Conservation (phyloP, 179 eudicot genomes). For the Beta macrorhiza region DNA sequence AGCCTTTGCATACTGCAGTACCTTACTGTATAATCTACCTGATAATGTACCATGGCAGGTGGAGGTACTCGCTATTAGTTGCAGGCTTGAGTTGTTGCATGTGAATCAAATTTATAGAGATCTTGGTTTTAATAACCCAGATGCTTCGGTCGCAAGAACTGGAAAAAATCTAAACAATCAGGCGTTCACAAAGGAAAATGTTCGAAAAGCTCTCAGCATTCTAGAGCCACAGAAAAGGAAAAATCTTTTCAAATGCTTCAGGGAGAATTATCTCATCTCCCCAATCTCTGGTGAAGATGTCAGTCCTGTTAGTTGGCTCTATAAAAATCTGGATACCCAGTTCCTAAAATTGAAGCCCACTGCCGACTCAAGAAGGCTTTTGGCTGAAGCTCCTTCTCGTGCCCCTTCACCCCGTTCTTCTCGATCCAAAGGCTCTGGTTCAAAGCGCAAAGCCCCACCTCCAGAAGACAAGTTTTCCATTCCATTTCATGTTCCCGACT, state of each 20-base stretch:
- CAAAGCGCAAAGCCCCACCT: slow-evolving; percentile 28
- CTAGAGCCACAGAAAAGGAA: slow-evolving; percentile 44
- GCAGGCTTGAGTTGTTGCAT: slow-evolving; percentile 56
- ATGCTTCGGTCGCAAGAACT: slow-evolving; percentile 18
- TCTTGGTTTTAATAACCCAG: slow-evolving; percentile 35
- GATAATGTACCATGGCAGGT: slow-evolving; percentile 49
- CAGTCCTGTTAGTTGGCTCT: slow-evolving; percentile 40
- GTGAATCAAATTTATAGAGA: slow-evolving; percentile 48
- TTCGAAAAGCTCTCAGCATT: slow-evolving; percentile 36
- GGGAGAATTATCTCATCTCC: slow-evolving; percentile 38
- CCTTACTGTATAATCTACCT: neutral
- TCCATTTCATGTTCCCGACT: slow-evolving; percentile 14
- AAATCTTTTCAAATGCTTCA: slow-evolving; percentile 55
- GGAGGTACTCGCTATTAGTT: slow-evolving; percentile 46
- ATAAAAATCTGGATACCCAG: slow-evolving; percentile 33
- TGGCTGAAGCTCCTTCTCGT: slow-evolving; percentile 31
- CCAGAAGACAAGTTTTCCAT: slow-evolving; percentile 20
- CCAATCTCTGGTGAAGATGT: slow-evolving; percentile 50
- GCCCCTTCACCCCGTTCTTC: slow-evolving; percentile 26
- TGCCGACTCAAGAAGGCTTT: slow-evolving; percentile 37
- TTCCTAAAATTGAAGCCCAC: slow-evolving; percentile 26
- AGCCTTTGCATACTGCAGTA: neutral
- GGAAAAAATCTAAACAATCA: slow-evolving; percentile 20
- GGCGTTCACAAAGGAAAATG: slow-evolving; percentile 33
- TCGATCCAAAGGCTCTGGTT: slow-evolving; percentile 11